A percentile compares a stretch with the other conserved stretches of the same genome.
These are phyloP conservation scores for Lithohypha guttulata DNA, from an alignment of 2,329 filamentous ascomycete genomes.

Conservation along the genomic window DNA sequence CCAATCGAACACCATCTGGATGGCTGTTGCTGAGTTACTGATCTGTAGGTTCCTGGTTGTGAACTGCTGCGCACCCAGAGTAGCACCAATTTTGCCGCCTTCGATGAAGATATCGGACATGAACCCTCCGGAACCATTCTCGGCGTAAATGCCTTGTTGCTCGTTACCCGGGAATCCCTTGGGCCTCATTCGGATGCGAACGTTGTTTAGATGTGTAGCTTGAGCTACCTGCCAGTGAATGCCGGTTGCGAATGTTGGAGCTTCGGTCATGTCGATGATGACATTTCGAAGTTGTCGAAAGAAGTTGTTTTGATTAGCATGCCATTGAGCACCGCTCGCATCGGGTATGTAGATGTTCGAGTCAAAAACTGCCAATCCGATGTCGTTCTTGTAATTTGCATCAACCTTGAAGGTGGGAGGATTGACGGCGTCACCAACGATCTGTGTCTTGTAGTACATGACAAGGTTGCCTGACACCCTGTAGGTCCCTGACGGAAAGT, in stretches of 20 bases:
- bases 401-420: constrained; percentile 44
- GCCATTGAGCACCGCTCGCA: constrained; percentile 51
- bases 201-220: constrained; percentile 61
- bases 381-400: constrained; percentile 42
- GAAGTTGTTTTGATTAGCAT: constrained; percentile 61
- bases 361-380: constrained; percentile 72
- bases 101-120: constrained; percentile 50
- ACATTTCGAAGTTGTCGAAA: constrained; percentile 67
- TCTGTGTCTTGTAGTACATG: constrained; percentile 53
- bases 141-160: constrained; percentile 51
- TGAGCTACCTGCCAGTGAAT: constrained; percentile 71
- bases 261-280: constrained; percentile 57
- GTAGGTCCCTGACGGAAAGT: constrained; percentile 74
- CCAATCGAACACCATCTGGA: constrained; percentile 48
- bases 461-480: constrained; percentile 57
- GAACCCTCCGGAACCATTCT: constrained; percentile 56
- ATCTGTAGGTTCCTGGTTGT: constrained; percentile 45
- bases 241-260: constrained; percentile 46
- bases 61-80: constrained; percentile 55
- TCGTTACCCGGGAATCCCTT: constrained; percentile 36
- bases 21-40: constrained; percentile 41
- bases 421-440: constrained; percentile 57
- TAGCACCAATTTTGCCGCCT: constrained; percentile 49
- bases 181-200: constrained; percentile 57
- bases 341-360: constrained; percentile 58